Evolutionary conservation across 2,329 filamentous ascomycete species (phyloP), one percentile per base, ranked within the genome.

Genomic region (Calcarisporium arbuscula): DNA sequence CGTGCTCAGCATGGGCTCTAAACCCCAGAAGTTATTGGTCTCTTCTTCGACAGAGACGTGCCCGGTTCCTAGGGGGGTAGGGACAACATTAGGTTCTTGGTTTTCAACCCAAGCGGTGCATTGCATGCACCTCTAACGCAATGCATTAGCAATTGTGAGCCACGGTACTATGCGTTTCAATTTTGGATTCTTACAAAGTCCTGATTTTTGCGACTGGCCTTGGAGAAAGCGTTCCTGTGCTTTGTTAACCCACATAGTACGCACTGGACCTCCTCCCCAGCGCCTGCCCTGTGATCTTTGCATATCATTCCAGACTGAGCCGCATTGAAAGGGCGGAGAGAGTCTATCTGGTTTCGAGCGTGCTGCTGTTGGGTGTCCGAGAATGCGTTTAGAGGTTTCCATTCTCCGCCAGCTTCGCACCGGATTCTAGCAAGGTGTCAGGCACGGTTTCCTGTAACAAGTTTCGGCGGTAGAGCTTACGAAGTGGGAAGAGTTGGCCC

Each of bases 231-330:
- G 1, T 52, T 41, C 3, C 48, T 30, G 1, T 49, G 39, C 29
- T 55, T 56, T 14, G 47, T 40, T 8, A 51, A 23, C 2, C 36
- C 25, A 33, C 62, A 65, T 1, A 57, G 29, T 4, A 50, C 42
- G 32, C 62, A 65, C 2, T 38, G 39, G 8, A 56, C 29, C 38
- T 62, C 53, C 4, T 29, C 23, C 1, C 44, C 34, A 5, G 34
- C 29, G 6, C 47, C 47, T 3, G 52, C 40, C 1, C 48, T 46
- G 33, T 64, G 61, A 5, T 58, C 51, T 7, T 48, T 47, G 30
- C 61, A 64, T 1, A 49, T 49, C 58, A 64, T 63, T 19, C 58
- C 58, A 1, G 50, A 54, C 27, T 55, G 54, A 1, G 49, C 49
- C 1, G 57, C 37, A 16, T 58, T 40, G n/a, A 57, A 27, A 5